phyloP scores from a whole-genome alignment of 345 rosid genomes.

The Populus ilicifolia region DNA sequence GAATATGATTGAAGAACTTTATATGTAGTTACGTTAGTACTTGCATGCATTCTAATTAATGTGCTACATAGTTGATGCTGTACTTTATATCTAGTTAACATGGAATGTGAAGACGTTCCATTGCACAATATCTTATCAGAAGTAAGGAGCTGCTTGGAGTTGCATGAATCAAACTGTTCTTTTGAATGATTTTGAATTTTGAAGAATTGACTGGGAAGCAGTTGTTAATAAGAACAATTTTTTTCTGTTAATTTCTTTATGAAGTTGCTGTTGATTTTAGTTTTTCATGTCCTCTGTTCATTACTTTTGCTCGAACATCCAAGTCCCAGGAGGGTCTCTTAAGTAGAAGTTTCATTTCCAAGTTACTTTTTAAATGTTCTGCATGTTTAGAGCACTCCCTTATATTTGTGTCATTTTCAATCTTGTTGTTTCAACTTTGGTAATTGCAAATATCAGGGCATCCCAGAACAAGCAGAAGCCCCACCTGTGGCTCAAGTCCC shows the following conservation, averaged over 20 bases:
- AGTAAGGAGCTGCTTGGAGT: not conserved
- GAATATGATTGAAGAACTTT: not conserved
- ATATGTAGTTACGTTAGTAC: not conserved
- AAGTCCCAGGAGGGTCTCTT: not conserved
- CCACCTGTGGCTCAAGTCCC: conserved; percentile 47
- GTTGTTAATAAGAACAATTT: not conserved
- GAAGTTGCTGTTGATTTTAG: not conserved
- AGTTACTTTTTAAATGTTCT: not conserved
- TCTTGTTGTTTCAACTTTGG: not conserved
- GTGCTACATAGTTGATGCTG: not conserved
- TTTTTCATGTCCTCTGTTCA: not conserved
- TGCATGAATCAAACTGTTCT: not conserved
- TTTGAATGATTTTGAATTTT: not conserved
- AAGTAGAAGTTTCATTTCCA: not conserved
- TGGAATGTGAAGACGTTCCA: not conserved
- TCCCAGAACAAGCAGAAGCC: conserved; percentile 73
- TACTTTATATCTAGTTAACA: not conserved
- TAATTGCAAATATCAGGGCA: conserved; percentile 44
- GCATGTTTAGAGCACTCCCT: not conserved
- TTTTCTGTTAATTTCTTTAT: not conserved
- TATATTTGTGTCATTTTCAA: too few species aligned
- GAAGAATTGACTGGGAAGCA: not conserved
- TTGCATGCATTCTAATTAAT: not conserved
- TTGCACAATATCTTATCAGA: not conserved
- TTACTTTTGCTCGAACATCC: not conserved